Evolutionary conservation across 805 yeast genomes (phyloP).

Genomic region (Candida chauliodis): DNA sequence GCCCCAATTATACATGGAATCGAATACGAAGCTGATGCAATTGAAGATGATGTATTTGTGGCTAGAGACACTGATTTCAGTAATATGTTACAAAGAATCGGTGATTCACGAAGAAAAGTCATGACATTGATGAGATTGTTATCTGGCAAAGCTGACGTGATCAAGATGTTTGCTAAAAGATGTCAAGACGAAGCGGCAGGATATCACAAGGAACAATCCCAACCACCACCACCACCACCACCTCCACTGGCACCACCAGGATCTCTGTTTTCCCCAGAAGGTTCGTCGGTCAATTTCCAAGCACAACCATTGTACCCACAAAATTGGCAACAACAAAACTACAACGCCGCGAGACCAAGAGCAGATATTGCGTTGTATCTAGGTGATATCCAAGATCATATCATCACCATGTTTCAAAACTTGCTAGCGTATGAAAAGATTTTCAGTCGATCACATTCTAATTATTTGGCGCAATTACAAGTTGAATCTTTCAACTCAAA

Average conservation of each 20-base stretch:
- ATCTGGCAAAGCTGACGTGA: conserved; percentile 93
- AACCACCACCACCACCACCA: conserved; percentile 4
- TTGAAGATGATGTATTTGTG: conserved; percentile 81
- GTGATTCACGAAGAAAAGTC: conserved; percentile 84
- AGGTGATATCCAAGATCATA: conserved; percentile 97
- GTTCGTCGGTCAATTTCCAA: conserved; percentile 6
- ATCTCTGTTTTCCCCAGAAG: conserved; percentile 6
- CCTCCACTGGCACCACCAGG: conserved; percentile 6
- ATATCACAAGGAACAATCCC: conserved; percentile 5
- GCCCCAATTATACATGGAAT: conserved; percentile 76
- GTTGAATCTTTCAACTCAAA: conserved; percentile 88
- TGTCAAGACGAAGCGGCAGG: conserved; percentile 67
- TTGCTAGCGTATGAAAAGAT: conserved; percentile 88
- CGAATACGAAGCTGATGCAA: conserved; percentile 78
- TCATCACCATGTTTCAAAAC: conserved; percentile 92
- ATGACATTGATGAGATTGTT: conserved; percentile 89
- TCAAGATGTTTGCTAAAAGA: conserved; percentile 92
- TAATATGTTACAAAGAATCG: conserved; percentile 74
- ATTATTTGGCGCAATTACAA: conserved; percentile 89
- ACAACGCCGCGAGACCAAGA: conserved; percentile 54
- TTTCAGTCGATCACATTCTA: conserved; percentile 85
- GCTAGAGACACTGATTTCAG: conserved; percentile 73
- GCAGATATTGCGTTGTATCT: conserved; percentile 88
- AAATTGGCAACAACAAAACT: conserved; percentile 11
- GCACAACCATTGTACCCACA: conserved; percentile 10